phyloP scores from a whole-genome alignment of 2,329 filamentous ascomycete genomes.

The Sporothrix pseudoabietina region DNA sequence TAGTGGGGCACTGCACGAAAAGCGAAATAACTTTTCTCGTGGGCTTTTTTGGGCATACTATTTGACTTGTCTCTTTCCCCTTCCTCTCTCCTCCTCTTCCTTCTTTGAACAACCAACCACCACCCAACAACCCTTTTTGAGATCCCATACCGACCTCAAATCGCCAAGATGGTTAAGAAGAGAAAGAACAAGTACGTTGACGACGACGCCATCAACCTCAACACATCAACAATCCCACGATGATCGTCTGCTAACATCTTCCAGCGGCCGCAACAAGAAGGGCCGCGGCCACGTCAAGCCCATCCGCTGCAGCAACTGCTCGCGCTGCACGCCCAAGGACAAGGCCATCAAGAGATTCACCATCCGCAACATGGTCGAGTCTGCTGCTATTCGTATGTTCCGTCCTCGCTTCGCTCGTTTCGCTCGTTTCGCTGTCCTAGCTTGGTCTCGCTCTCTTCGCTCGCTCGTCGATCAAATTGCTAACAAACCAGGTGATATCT shows the following conservation, averaged over 20 bases:
- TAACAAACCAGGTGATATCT: constrained; percentile 87
- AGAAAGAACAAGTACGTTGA: constrained; percentile 55
- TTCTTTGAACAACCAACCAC: constrained; percentile 24
- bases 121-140: constrained; percentile 26
- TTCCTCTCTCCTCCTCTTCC: constrained; percentile 13
- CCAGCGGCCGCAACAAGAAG: constrained; percentile 98
- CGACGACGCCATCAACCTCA: neutral
- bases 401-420: neutral
- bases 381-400: constrained; percentile 95
- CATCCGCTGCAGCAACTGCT: constrained; percentile 77
- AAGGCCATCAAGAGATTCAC: constrained; percentile 99
- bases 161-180: constrained; percentile 40
- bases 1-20: neutral
- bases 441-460: neutral
- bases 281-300: constrained; percentile 99
- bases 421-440: neutral
- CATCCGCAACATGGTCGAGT: constrained; percentile 99
- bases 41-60: neutral
- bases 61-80: constrained; percentile 16
- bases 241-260: constrained; percentile 36
- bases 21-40: constrained; percentile 18
- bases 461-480: neutral
- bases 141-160: constrained; percentile 25
- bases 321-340: constrained; percentile 93
- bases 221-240: neutral